Percentiles rank a stretch among this genome's conserved stretches.
phyloP scores from a whole-genome alignment of 202 grass and related monocot species.

The Carex sylvatica region DNA sequence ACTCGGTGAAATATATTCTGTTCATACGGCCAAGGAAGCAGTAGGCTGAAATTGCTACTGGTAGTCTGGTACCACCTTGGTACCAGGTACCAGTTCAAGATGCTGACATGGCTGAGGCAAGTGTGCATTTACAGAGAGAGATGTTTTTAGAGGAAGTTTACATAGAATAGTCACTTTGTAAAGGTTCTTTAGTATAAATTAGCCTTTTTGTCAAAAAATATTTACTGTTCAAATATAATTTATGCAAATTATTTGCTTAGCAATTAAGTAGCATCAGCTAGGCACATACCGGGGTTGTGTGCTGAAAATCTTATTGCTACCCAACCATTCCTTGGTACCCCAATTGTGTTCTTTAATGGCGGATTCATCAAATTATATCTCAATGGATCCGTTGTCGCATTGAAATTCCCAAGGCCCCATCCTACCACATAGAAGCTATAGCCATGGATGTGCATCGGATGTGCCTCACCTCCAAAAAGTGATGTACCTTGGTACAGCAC shows the following conservation, averaged over 20 bases:
- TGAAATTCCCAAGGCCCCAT: slow-evolving; percentile 30
- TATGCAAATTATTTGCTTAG: background rate
- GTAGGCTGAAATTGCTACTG: too few relatives aligned
- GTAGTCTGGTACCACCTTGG: too few relatives aligned
- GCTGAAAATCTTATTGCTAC: slow-evolving; percentile 21
- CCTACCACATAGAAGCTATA: slow-evolving; percentile 34
- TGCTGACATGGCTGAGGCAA: too few relatives aligned
- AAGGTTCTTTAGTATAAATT: too few relatives aligned
- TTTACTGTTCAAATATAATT: background rate
- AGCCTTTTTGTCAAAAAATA: too few relatives aligned
- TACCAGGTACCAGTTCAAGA: too few relatives aligned
- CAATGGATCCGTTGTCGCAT: slow-evolving; percentile 8
- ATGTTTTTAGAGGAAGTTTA: too few relatives aligned
- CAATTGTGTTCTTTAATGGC: slow-evolving; percentile 35
- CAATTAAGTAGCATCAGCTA: background rate
- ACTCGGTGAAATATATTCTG: background rate
- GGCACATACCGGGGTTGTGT: slow-evolving; percentile 28
- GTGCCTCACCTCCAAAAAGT: slow-evolving; percentile 29
- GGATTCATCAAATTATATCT: slow-evolving; percentile 34
- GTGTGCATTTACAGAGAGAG: too few relatives aligned
- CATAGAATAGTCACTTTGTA: too few relatives aligned
- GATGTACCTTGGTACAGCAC: slow-evolving; percentile 34
- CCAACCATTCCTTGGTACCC: slow-evolving; percentile 30
- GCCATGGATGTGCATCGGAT: slow-evolving; percentile 42
- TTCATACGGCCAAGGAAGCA: too few relatives aligned